phyloP scores from a whole-genome alignment of 106 monocot genomes.

The Iris macrosiphon region DNA sequence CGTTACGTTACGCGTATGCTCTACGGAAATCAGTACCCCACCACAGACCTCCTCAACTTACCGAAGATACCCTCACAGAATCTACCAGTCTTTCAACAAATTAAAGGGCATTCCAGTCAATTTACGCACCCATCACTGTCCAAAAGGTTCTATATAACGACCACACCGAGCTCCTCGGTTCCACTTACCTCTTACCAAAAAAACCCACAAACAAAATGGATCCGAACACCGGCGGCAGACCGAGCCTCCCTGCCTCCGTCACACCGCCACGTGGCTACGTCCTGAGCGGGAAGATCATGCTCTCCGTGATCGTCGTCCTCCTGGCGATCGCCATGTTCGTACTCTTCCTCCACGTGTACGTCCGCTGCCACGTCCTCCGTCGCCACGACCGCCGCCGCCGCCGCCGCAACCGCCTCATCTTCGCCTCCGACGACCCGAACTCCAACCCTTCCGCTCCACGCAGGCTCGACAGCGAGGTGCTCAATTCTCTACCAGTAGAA shows the following conservation, averaged over 20 bases:
- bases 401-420: constrained; percentile 6
- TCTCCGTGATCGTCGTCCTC: constrained; percentile 18
- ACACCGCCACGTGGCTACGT: constrained; percentile 11
- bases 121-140: too few relatives aligned
- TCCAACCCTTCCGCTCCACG: neutral
- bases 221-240: neutral
- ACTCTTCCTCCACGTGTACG: constrained; percentile 22
- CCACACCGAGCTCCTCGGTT: too few relatives aligned
- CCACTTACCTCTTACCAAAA: neutral
- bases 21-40: too few relatives aligned
- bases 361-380: constrained; percentile 20
- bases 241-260: neutral
- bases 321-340: constrained; percentile 22
- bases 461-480: constrained; percentile 18
- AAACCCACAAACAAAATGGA: too few relatives aligned
- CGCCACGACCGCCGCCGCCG: constrained; percentile 8
- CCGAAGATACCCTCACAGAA: too few relatives aligned
- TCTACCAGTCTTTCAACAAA: too few relatives aligned
- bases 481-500: constrained; percentile 22
- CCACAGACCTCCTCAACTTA: too few relatives aligned
- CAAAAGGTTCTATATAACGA: too few relatives aligned
- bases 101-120: too few relatives aligned
- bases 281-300: constrained; percentile 23
- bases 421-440: neutral
- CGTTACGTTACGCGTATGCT: too few relatives aligned